Evolutionary conservation across 1,139 yeast genomes (phyloP).

Genomic region (Hemisphaericaspora xylanilytica): DNA sequence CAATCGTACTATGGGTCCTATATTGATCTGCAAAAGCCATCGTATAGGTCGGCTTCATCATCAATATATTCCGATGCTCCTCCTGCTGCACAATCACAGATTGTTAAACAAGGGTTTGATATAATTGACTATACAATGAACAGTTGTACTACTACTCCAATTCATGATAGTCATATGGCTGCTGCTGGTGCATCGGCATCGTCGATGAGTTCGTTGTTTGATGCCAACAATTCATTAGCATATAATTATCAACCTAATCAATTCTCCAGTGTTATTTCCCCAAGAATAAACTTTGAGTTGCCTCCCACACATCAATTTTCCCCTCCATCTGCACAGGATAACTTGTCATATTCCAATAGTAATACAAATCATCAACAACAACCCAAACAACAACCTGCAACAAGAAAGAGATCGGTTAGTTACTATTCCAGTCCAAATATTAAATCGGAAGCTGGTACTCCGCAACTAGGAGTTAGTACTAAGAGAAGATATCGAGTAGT

Average conservation of each 20-base stretch:
- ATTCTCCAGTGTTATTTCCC: constrained; percentile 2
- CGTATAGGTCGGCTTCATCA: constrained; percentile 11
- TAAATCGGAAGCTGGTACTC: constrained; percentile 2
- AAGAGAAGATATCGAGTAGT: constrained; percentile 40
- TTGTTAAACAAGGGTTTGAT: background rate
- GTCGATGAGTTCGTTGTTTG: constrained; percentile 14
- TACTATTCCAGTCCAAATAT: constrained; percentile 1
- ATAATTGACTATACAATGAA: background rate
- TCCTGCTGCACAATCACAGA: constrained; percentile 5
- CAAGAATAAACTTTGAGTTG: constrained; percentile 6
- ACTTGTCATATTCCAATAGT: background rate
- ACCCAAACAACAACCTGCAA: constrained; percentile 1
- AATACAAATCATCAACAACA: too few species aligned
- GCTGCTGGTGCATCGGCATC: too few species aligned
- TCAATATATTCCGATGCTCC: constrained; percentile 11
- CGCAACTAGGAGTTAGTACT: constrained; percentile 1
- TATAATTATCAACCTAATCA: constrained; percentile 4
- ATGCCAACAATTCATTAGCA: constrained; percentile 4
- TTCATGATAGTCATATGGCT: background rate
- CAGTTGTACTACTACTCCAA: constrained; percentile 3
- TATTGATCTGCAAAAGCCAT: constrained; percentile 5
- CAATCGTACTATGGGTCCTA: constrained; percentile 15
- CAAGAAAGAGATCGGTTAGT: background rate
- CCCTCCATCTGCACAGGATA: background rate
- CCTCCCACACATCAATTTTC: background rate